Percentiles rank a stretch among this genome's conserved stretches.
phyloP scores from a whole-genome alignment of 306 rosid genomes.

The Acacia confusa region DNA sequence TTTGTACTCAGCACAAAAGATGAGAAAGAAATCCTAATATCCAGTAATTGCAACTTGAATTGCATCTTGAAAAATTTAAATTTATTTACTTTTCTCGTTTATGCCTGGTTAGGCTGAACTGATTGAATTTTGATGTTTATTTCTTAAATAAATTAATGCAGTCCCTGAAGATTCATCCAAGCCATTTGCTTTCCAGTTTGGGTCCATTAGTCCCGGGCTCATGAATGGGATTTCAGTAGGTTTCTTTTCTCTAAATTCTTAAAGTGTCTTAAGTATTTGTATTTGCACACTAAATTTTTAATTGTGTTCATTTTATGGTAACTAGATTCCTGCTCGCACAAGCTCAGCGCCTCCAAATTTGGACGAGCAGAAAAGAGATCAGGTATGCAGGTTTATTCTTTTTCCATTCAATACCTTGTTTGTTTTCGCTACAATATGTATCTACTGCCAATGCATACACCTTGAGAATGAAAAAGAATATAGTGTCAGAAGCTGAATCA shows the following conservation, averaged over 20 bases:
- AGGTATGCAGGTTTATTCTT: constrained; percentile 45
- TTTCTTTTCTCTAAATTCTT: constrained; percentile 11
- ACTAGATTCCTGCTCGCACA: constrained; percentile 92
- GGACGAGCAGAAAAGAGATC: constrained; percentile 88
- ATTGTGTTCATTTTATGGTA: constrained; percentile 32
- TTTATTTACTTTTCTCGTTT: not conserved
- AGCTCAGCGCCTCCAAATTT: constrained; percentile 98
- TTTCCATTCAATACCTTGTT: not conserved
- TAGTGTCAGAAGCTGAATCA: not conserved
- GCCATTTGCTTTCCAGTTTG: constrained; percentile 78
- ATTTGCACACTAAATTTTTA: not conserved
- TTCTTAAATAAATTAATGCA: constrained; percentile 13
- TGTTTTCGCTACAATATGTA: constrained; percentile 18
- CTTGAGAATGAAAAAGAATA: not conserved
- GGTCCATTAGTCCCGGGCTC: constrained; percentile 73
- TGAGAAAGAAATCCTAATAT: constrained; percentile 11
- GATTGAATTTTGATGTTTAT: constrained; percentile 25
- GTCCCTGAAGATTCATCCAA: constrained; percentile 69
- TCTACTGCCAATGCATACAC: not conserved
- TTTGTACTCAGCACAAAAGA: not conserved
- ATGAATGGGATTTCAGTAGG: constrained; percentile 78
- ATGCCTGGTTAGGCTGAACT: constrained; percentile 19
- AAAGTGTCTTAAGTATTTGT: not conserved
- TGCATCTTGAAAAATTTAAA: not conserved
- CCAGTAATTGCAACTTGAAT: constrained; percentile 6